Conservation (phyloP, 805 yeast species). For the Nakazawaea populi region DNA sequence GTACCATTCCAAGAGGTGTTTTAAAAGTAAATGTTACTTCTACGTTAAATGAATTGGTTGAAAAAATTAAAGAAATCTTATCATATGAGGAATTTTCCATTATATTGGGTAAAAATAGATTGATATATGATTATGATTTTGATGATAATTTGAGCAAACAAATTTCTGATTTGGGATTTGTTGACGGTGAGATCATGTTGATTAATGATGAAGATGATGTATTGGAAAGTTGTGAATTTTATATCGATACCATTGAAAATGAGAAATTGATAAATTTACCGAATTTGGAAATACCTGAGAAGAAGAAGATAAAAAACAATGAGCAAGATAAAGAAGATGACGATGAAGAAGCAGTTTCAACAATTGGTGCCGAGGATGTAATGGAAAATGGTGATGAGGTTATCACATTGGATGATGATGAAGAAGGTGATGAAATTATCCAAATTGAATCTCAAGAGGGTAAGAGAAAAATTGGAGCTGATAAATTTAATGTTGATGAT, state of each 20-base stretch:
- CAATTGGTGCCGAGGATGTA: background rate
- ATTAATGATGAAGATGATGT: conserved; percentile 78
- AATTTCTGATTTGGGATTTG: conserved; percentile 48
- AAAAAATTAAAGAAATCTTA: conserved; percentile 40
- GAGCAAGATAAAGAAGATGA: background rate
- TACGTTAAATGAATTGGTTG: conserved; percentile 48
- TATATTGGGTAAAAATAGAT: conserved; percentile 49
- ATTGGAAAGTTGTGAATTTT: conserved; percentile 58
- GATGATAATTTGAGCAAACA: conserved; percentile 62
- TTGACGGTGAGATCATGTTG: conserved; percentile 55
- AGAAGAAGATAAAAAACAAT: background rate
- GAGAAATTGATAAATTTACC: conserved; percentile 22
- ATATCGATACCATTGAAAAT: conserved; percentile 26
- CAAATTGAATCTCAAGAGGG: conserved; percentile 16
- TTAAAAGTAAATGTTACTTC: conserved; percentile 27
- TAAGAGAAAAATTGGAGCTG: conserved; percentile 2
- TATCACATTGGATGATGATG: conserved; percentile 14
- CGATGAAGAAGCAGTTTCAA: background rate
- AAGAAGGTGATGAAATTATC: conserved; percentile 18
- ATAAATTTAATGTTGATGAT: background rate
- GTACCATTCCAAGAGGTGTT: conserved; percentile 51
- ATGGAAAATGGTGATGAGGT: conserved; percentile 11
- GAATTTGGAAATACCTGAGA: conserved; percentile 20
- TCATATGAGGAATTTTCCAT: conserved; percentile 55
- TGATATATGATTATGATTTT: conserved; percentile 82